Base-by-base conservation (phyloP, 192 early-diverging fungal species). In the Gigaspora rosea region DNA sequence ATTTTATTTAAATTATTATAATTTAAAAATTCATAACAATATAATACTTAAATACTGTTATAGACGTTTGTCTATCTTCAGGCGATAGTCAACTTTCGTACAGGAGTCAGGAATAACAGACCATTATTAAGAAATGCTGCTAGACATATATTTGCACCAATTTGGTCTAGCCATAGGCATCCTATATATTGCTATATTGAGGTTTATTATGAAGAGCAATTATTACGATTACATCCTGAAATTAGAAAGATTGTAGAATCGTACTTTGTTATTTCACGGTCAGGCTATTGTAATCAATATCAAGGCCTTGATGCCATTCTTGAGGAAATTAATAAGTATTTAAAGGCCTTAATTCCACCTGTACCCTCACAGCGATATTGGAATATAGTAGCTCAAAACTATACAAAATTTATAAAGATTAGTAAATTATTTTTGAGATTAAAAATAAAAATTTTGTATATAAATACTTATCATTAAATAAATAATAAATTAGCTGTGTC, bases 151-250 rank as follows among this genome's bases (percentile, higher is more conserved):
- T 70, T 70, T 70, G 46, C 67, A 12, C 67, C 48, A 16, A 70
- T 70, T 70, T 70, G 67, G 67, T 70, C 48, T 3, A 18, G 2
- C 1, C 2, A 47, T 16, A 6, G 67, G 4, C 67, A 70, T 51
- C 48, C 48, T 20, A 70, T 70, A 50, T 70, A 70, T 51, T n/a
- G 18, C 4, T 70, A 15, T 27, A 70, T 70, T 32, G 49, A 70
- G 27, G n/a, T 70, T 70, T 6, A 12, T 8, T 12, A 70, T 70
- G 67, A 70, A 51, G 48, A 70, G 50, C 67, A 70, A 70, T 6
- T 50, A 51, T 22, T 70, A 51, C 1, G 49, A 22, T 33, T 54
- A 15, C 13, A 36, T 8, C 27, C 68, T 51, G 18, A 70, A 18
- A 70, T 49, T 7, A 9, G 47, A 11, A 33, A 67, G 9, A 48